phyloP scores from a whole-genome alignment of 129 eudicot species.

The Arctium lappa region DNA sequence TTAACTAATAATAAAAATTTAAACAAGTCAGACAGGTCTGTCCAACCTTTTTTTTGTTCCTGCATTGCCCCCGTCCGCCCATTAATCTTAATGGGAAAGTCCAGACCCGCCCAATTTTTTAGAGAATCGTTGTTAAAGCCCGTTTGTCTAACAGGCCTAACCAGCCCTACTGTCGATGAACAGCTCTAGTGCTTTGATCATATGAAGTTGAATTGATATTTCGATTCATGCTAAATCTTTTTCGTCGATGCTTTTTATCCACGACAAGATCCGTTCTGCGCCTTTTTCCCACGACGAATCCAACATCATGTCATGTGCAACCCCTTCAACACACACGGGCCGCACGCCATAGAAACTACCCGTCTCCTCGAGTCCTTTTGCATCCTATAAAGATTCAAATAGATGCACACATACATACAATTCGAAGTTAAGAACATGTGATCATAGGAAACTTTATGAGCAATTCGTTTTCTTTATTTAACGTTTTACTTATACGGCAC shows the following conservation, averaged over 20 bases:
- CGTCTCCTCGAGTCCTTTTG: slow-evolving; percentile 69
- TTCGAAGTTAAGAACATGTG: neutral
- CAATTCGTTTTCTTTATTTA: neutral
- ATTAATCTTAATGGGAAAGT: neutral
- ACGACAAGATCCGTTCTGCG: slow-evolving; percentile 52
- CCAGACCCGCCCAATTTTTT: neutral
- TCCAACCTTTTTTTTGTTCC: no score
- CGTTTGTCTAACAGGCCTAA: neutral
- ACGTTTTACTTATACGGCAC: neutral
- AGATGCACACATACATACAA: neutral
- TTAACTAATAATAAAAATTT: no score
- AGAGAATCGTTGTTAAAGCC: neutral
- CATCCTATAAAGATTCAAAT: slow-evolving; percentile 45
- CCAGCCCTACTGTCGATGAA: no score
- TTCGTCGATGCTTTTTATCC: slow-evolving; percentile 40
- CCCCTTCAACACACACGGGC: slow-evolving; percentile 73
- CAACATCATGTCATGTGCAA: slow-evolving; percentile 93
- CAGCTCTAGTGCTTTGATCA: neutral
- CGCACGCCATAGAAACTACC: slow-evolving; percentile 66
- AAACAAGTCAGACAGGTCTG: neutral
- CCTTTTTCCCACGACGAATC: slow-evolving; percentile 87
- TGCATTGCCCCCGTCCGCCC: neutral
- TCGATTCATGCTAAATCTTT: slow-evolving; percentile 10
- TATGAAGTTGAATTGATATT: neutral
- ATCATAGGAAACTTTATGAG: neutral